Conservation (phyloP, 352 stramenopile species). For the Salisapilia sapeloensis region DNA sequence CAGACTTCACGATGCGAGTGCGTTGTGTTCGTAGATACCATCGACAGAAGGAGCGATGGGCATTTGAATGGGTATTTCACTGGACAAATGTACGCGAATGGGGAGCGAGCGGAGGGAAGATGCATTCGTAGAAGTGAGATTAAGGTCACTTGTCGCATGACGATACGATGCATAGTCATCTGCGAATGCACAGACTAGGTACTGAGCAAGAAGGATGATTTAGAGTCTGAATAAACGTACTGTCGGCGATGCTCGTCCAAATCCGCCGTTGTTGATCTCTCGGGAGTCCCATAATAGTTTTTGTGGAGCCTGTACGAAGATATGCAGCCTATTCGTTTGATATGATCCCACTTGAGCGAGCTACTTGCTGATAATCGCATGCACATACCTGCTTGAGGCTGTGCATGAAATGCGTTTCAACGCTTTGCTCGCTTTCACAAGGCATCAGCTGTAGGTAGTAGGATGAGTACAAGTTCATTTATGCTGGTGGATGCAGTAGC, state of each 20-base stretch:
- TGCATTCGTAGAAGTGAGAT: constrained; percentile 18
- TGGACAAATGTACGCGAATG: constrained; percentile 39
- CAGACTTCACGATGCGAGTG: not conserved
- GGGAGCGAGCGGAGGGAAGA: constrained; percentile 28
- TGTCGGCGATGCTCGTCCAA: constrained; percentile 56
- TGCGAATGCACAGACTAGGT: constrained; percentile 5
- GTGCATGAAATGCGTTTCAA: constrained; percentile 77
- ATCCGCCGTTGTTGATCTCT: constrained; percentile 70
- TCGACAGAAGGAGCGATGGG: constrained; percentile 19
- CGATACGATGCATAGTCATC: constrained; percentile 22
- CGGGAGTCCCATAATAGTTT: constrained; percentile 61
- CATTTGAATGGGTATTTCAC: constrained; percentile 46
- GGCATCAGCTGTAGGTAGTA: constrained; percentile 19
- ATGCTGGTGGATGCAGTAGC: not conserved
- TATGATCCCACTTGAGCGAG: not conserved
- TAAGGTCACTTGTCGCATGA: constrained; percentile 21
- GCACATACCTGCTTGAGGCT: constrained; percentile 45
- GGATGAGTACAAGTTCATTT: not conserved
- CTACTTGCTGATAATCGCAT: not conserved
- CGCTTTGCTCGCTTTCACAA: constrained; percentile 55
- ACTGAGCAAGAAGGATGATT: constrained; percentile 12
- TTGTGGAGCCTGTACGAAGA: constrained; percentile 52
- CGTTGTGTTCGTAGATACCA: constrained; percentile 1
- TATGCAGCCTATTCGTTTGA: constrained; percentile 19
- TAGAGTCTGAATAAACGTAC: constrained; percentile 9